Conservation (phyloP, 805 yeast genomes). For the Candida andamanensis region DNA sequence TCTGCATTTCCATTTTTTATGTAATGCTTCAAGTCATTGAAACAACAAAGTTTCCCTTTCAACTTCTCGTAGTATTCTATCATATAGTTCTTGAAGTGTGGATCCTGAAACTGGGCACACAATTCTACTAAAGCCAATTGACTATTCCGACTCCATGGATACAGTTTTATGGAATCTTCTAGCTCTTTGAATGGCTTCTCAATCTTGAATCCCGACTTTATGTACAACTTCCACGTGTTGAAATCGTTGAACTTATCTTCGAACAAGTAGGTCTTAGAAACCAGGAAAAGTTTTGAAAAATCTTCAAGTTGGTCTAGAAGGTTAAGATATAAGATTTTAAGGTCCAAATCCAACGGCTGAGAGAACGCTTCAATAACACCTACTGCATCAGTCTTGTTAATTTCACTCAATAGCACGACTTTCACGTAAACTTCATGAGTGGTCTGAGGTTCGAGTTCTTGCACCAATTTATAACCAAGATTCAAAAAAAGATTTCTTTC, state of each 20-base stretch:
- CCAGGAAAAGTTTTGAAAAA: conserved; percentile 41
- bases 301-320: conserved; percentile 36
- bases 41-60: conserved; percentile 61
- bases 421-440: conserved; percentile 67
- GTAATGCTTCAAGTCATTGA: conserved; percentile 49
- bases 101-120: conserved; percentile 15
- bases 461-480: conserved; percentile 56
- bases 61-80: conserved; percentile 39
- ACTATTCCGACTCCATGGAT: conserved; percentile 20
- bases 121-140: conserved; percentile 25
- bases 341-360: conserved; percentile 51
- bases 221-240: conserved; percentile 61
- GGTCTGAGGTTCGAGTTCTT: conserved; percentile 44
- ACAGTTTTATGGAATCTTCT: conserved; percentile 8
- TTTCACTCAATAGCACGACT: conserved; percentile 24
- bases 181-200: conserved; percentile 27
- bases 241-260: conserved; percentile 63
- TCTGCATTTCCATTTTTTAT: too few species aligned
- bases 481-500: conserved; percentile 52
- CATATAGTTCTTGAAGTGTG: conserved; percentile 22
- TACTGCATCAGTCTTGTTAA: conserved; percentile 2
- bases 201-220: conserved; percentile 40
- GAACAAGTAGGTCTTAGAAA: conserved; percentile 39
- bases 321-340: conserved; percentile 51
- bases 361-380: conserved; percentile 9